A percentile compares a stretch with the other conserved stretches of the same genome.
Evolutionary conservation across 805 yeast genomes (phyloP).

Genomic region (Wickerhamiella kazuoi): DNA sequence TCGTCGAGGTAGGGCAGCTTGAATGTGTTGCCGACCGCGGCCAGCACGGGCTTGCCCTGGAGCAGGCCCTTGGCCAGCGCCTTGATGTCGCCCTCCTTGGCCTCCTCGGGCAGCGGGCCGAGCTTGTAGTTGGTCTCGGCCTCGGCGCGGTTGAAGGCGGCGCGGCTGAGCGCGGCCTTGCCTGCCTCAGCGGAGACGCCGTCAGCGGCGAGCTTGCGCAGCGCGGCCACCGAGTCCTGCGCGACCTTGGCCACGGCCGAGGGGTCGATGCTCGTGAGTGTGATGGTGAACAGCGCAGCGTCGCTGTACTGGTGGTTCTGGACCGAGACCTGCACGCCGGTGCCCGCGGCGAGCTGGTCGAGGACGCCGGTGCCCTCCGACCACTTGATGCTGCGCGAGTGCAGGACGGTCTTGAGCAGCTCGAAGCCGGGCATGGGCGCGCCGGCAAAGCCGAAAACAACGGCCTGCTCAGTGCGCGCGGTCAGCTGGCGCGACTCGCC

Average conservation of each 20-base stretch:
- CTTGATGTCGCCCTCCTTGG: constrained; percentile 19
- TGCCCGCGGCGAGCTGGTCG: constrained; percentile 26
- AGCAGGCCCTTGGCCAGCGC: constrained; percentile 22
- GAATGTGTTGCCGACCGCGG: constrained; percentile 76
- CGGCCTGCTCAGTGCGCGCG: constrained; percentile 41
- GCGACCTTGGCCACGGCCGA: constrained; percentile 42
- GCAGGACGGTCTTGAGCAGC: constrained; percentile 52
- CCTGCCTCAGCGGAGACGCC: constrained; percentile 21
- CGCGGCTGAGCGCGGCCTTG: constrained; percentile 36
- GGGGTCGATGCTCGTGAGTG: constrained; percentile 43
- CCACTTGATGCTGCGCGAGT: constrained; percentile 36
- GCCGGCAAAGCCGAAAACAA: constrained; percentile 54
- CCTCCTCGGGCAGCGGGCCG: constrained; percentile 20
- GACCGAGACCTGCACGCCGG: constrained; percentile 32
- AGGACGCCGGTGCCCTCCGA: constrained; percentile 33
- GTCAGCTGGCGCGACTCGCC: constrained; percentile 48
- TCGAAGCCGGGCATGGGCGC: constrained; percentile 45
- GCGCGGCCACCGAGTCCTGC: constrained; percentile 22
- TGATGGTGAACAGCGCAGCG: constrained; percentile 63
- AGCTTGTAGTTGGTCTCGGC: constrained; percentile 24
- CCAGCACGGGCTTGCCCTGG: constrained; percentile 51
- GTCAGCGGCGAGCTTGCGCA: constrained; percentile 16
- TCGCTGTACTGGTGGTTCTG: constrained; percentile 49
- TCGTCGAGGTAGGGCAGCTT: constrained; percentile 81
- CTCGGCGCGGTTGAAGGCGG: constrained; percentile 40